Evolutionary conservation across 352 stramenopile species (phyloP).

Genomic region (Phytophthora aleatoria): DNA sequence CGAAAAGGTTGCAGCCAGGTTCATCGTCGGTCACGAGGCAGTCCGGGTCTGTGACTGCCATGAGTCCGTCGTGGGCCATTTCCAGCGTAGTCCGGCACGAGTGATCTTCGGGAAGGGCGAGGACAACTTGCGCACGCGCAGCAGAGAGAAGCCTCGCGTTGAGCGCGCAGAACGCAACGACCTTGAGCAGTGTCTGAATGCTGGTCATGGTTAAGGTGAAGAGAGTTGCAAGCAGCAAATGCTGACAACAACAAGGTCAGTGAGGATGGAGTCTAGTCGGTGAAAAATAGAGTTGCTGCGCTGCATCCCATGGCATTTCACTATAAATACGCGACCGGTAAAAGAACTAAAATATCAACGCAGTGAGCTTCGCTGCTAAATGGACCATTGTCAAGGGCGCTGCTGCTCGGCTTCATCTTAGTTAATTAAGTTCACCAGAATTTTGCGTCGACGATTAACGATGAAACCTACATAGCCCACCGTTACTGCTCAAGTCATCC

Average conservation of each 20-base stretch:
- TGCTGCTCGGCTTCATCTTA: background rate
- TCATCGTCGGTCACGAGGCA: background rate
- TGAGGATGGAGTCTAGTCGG: too few species aligned
- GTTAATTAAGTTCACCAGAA: background rate
- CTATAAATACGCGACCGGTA: too few species aligned
- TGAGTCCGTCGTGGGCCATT: background rate
- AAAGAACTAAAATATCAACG: too few species aligned
- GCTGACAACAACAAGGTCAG: too few species aligned
- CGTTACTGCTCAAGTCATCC: background rate
- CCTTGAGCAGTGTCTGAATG: background rate
- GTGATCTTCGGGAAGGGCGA: background rate
- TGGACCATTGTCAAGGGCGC: too few species aligned
- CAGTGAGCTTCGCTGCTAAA: too few species aligned
- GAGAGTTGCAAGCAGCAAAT: background rate
- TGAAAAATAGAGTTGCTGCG: too few species aligned
- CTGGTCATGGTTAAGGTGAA: background rate
- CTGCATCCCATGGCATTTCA: too few species aligned
- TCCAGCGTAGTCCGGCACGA: background rate
- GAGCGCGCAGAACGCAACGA: background rate
- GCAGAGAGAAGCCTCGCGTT: background rate
- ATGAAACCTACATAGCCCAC: background rate
- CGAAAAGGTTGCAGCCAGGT: background rate
- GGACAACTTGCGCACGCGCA: background rate
- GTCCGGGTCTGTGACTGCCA: background rate
- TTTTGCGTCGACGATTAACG: constrained; percentile 4